Evolutionary conservation across 305 asterid genomes (phyloP).

Genomic region (Solanum aculeatissimum): DNA sequence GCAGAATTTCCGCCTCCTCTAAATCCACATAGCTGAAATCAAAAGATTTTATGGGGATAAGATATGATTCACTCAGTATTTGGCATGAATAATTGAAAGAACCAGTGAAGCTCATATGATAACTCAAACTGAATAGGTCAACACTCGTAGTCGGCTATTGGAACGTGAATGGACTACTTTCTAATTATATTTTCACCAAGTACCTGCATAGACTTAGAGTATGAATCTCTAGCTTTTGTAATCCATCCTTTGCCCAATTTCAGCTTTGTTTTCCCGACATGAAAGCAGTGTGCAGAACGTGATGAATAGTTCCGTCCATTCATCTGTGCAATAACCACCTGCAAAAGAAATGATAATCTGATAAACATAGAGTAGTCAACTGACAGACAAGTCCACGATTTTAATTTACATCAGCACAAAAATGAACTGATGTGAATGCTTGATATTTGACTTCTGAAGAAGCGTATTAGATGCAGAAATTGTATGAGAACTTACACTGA

Average conservation of each 20-base stretch:
- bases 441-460: neutral
- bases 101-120: neutral
- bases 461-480: neutral
- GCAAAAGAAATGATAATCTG: neutral
- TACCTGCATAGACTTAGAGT: conserved; percentile 90
- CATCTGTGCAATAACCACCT: conserved; percentile 93
- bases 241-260: conserved; percentile 96
- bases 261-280: conserved; percentile 80
- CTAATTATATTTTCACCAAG: neutral
- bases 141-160: neutral
- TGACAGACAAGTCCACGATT: neutral
- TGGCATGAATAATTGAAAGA: neutral
- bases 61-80: neutral
- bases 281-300: conserved; percentile 61
- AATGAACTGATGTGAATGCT: neutral
- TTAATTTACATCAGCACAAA: neutral
- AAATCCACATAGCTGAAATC: conserved; percentile 70
- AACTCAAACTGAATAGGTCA: neutral
- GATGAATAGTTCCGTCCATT: conserved; percentile 86
- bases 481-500: conserved; percentile 43
- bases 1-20: conserved; percentile 98
- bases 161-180: neutral
- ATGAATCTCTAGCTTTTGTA: conserved; percentile 91
- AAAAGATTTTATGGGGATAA: neutral
- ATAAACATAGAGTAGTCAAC: neutral